A percentile compares a stretch with the other conserved stretches of the same genome.
These are phyloP conservation scores for Gastrolobium bilobum DNA, from an alignment of 306 rosid species.

Conservation along the genomic window DNA sequence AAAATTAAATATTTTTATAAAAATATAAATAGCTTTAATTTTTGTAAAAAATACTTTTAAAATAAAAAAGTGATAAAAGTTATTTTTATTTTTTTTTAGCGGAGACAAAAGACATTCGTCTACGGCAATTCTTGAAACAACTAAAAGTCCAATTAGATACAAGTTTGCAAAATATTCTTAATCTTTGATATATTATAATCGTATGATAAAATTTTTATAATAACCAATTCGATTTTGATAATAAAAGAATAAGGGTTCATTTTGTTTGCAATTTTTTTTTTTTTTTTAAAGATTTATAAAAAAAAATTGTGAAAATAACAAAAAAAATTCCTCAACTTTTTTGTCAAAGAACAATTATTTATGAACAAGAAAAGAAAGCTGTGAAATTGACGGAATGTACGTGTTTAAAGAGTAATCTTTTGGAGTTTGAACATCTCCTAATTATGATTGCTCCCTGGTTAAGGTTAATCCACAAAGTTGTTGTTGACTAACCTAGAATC, in stretches of 20 bases:
- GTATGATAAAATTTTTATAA: background rate
- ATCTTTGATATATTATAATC: conserved; percentile 21
- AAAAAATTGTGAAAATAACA: no score
- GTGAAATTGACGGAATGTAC: conserved; percentile 2
- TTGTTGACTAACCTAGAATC: conserved; percentile 31
- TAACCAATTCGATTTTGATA: background rate
- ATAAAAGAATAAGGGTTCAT: background rate
- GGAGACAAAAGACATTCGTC: no score
- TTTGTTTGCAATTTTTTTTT: no score
- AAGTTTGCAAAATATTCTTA: conserved; percentile 25
- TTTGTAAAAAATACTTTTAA: no score
- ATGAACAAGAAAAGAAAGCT: conserved; percentile 27
- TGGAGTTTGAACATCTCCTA: conserved; percentile 37
- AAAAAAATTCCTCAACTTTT: background rate
- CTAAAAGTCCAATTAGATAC: background rate
- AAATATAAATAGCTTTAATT: no score
- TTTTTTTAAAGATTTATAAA: no score
- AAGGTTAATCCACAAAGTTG: conserved; percentile 36
- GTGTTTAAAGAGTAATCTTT: background rate
- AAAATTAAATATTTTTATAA: no score
- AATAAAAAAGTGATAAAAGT: no score
- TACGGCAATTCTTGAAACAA: background rate
- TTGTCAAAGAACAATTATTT: background rate
- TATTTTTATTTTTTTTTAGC: no score
- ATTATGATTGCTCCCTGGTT: conserved; percentile 32